Evolutionary conservation across 164 flowering plant species (phyloP), one percentile per base, ranked within the genome.

Genomic region (Aristolochia californica): DNA sequence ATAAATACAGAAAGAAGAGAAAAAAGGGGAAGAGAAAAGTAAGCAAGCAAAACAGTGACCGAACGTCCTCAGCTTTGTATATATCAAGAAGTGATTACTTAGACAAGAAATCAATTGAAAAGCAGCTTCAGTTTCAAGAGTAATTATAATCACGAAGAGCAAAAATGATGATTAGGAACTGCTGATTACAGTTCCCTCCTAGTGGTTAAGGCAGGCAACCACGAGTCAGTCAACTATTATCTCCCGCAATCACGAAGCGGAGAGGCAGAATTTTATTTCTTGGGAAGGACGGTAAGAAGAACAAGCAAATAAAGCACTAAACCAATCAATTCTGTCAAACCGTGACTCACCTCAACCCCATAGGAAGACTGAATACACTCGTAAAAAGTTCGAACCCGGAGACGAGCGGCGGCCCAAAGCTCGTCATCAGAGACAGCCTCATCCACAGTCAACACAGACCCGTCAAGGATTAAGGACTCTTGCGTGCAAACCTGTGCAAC

Each of bases 321-420:
- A 51, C 5, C 21, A 20, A 13, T 15, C n/a, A n/a, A n/a, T n/a
- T n/a, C n/a, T n/a, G n/a, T n/a, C n/a, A n/a, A n/a, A n/a, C n/a
- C n/a, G n/a, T 2, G 34, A 30, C 85, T 83, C 76, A 90, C 97
- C 70, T 83, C 76, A 79, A 83, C 55, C 44, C 76, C 80, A 44
- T 59, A 77, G 13, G 79, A 38, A 22, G 70, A 40, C 24, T 74
- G 57, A 53, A 34, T 25, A 69, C 78, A 79, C 5, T 76, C 50
- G 57, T 83, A 45, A 76, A 91, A 91, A 22, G 91, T 69, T 40
- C 86, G 82, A 45, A 84, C 78, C 5, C 97, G 91, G 60, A 91
- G 96, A 50, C 79, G 62, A 3, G 91, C 84, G 21, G 96, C 84
- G 20, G 97, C 91, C 88, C 88, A 83, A 13, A 87, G 82, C 76